These are phyloP conservation scores for Sporothrix euskadiensis DNA, from an alignment of 2,329 filamentous ascomycete species.

Conservation along the genomic window DNA sequence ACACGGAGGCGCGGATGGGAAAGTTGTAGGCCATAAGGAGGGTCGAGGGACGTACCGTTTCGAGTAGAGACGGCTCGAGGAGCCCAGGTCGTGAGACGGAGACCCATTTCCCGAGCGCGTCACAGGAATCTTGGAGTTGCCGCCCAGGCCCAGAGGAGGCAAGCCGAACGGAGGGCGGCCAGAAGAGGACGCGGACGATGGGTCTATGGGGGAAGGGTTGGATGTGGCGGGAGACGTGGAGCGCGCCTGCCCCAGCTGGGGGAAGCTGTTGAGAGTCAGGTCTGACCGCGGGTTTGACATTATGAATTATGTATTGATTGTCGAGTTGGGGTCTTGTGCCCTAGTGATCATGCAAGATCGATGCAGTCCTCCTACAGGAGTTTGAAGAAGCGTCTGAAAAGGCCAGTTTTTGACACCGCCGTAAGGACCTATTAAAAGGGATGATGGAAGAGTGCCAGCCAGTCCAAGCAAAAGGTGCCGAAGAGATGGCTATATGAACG, in stretches of 20 bases:
- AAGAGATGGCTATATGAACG: not conserved
- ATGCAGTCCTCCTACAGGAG: constrained; percentile 6
- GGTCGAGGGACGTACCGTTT: constrained; percentile 70
- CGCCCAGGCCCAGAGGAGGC: constrained; percentile 62
- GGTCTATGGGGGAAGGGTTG: constrained; percentile 72
- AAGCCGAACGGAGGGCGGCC: constrained; percentile 73
- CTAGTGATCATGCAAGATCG: constrained; percentile 1
- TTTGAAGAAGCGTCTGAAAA: not conserved
- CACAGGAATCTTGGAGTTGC: constrained; percentile 59
- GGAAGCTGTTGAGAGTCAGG: constrained; percentile 79
- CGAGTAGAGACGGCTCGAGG: constrained; percentile 77
- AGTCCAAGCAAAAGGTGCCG: not conserved
- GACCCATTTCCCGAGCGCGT: constrained; percentile 86
- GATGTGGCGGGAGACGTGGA: constrained; percentile 78
- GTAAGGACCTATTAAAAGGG: not conserved
- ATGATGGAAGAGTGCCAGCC: constrained; percentile 13
- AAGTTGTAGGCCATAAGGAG: not conserved
- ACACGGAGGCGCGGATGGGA: not conserved
- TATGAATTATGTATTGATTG: constrained; percentile 74
- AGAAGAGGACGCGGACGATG: constrained; percentile 55
- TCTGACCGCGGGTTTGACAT: constrained; percentile 89
- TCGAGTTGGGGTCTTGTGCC: not conserved
- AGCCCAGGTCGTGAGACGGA: constrained; percentile 85
- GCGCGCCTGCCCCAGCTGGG: constrained; percentile 62
- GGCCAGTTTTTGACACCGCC: constrained; percentile 10